Evolutionary conservation across 2,329 filamentous ascomycete species (phyloP).

Genomic region (Botrytis fragariae): DNA sequence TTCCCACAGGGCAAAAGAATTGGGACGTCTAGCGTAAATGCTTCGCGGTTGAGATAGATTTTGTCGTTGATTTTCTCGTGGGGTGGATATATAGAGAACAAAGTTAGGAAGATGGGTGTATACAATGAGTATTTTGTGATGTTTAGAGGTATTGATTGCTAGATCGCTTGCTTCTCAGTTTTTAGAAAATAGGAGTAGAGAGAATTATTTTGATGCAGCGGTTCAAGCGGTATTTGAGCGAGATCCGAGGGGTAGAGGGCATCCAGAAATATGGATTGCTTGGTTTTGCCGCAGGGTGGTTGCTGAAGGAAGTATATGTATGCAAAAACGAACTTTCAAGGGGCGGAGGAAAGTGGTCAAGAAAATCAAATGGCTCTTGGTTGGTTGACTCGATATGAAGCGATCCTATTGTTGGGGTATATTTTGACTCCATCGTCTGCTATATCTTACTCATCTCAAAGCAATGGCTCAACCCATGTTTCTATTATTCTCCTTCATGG

Average conservation of each 20-base stretch:
- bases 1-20: fast-evolving
- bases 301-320: not conserved
- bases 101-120: not conserved
- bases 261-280: not conserved
- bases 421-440: not conserved
- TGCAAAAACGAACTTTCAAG: not conserved
- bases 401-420: not conserved
- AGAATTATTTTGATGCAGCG: not conserved
- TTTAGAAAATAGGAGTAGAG: not conserved
- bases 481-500: not conserved
- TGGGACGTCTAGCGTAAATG: fast-evolving
- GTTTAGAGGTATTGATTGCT: not conserved
- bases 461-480: too few relatives aligned
- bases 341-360: too few relatives aligned
- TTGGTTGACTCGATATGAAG: too few relatives aligned
- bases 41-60: not conserved
- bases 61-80: too few relatives aligned
- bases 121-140: fast-evolving
- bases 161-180: not conserved
- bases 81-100: not conserved
- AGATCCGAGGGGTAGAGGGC: not conserved
- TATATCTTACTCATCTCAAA: not conserved
- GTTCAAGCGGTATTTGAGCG: not conserved
- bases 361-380: not conserved
- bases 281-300: not conserved